Conservation (phyloP, 257 asterid genomes). For the Solanum microdontum region DNA sequence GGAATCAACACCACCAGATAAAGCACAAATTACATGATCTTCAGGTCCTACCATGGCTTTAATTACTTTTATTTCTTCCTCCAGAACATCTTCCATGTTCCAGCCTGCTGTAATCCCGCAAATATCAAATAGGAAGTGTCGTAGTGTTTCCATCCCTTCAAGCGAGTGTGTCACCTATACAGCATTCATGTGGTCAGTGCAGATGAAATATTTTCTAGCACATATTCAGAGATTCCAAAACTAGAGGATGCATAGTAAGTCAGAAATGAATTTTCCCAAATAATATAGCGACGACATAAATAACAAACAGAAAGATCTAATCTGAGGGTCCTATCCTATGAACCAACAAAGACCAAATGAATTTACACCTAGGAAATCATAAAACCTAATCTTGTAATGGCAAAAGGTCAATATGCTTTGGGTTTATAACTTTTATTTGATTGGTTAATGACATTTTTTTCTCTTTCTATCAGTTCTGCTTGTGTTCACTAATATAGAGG, state of each 20-base stretch:
- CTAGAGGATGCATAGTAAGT: background rate
- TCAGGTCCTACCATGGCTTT: constrained; percentile 53
- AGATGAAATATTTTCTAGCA: background rate
- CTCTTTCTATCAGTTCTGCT: background rate
- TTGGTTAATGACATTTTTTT: background rate
- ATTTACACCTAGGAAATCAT: background rate
- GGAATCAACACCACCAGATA: constrained; percentile 98
- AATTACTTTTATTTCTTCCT: constrained; percentile 65
- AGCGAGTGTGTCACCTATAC: constrained; percentile 86
- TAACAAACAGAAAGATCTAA: background rate
- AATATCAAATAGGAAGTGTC: constrained; percentile 61
- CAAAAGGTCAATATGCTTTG: background rate
- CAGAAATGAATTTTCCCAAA: background rate
- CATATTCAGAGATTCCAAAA: constrained; percentile 3
- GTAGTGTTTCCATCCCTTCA: constrained; percentile 83
- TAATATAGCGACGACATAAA: background rate
- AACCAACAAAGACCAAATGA: background rate
- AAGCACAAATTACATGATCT: constrained; percentile 90
- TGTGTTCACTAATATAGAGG: background rate
- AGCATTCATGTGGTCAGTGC: background rate
- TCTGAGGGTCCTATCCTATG: background rate
- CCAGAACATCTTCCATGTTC: constrained; percentile 85
- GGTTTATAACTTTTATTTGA: background rate
- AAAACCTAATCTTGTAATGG: background rate
- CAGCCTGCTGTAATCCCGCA: constrained; percentile 75